These are phyloP conservation scores for Elsinoe perseae DNA, from an alignment of 2,329 filamentous ascomycete genomes.

Conservation along the genomic window DNA sequence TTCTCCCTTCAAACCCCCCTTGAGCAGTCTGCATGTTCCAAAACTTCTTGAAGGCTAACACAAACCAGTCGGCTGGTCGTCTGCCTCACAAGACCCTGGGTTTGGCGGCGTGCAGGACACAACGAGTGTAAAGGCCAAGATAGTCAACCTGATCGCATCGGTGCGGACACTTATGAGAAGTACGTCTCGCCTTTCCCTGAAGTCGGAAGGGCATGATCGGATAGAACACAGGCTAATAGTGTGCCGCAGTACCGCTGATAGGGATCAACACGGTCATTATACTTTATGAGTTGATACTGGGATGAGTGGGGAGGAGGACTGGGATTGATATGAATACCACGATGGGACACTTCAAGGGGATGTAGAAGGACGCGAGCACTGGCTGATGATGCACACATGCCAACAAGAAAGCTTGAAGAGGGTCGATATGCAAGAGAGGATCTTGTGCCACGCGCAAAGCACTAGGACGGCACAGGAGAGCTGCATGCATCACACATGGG, in stretches of 20 bases:
- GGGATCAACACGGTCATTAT: conserved; percentile 76
- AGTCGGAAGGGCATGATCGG: neutral
- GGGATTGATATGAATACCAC: neutral
- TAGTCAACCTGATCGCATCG: conserved; percentile 83
- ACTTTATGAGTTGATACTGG: conserved; percentile 69
- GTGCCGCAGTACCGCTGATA: conserved; percentile 68
- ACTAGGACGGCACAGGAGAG: too few species aligned
- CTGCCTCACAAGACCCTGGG: conserved; percentile 58
- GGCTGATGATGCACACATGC: too few species aligned
- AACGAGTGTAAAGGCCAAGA: conserved; percentile 73
- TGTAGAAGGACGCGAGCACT: neutral
- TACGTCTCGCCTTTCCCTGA: conserved; percentile 42
- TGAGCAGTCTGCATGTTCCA: neutral
- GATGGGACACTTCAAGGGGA: neutral
- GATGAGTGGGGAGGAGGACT: conserved; percentile 41
- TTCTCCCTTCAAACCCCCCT: neutral
- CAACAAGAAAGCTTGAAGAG: too few species aligned
- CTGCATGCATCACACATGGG: too few species aligned
- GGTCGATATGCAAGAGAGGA: neutral
- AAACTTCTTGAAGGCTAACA: conserved; percentile 16
- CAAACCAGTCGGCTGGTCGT: conserved; percentile 69
- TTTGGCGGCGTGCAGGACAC: conserved; percentile 67
- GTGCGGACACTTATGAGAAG: conserved; percentile 89
- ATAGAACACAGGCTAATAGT: neutral
- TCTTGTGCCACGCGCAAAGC: neutral